These are phyloP conservation scores for Saturnispora mendoncae DNA, from an alignment of 805 yeast genomes.

Conservation along the genomic window DNA sequence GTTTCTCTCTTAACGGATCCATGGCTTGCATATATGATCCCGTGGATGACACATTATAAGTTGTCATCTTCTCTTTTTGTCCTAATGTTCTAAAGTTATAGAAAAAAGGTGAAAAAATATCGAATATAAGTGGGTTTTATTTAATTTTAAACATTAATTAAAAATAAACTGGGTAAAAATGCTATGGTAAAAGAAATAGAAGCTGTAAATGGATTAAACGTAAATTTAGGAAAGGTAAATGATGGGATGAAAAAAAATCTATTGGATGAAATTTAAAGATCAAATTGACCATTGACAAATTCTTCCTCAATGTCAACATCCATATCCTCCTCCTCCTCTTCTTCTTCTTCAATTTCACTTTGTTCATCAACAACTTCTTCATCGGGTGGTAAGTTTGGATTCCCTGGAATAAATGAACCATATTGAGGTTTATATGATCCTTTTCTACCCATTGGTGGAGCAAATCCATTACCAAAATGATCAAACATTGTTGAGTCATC, in stretches of 20 bases:
- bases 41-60: constrained; percentile 54
- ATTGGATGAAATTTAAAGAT: constrained; percentile 37
- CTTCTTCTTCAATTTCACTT: constrained; percentile 35
- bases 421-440: constrained; percentile 33
- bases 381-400: constrained; percentile 72
- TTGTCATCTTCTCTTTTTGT: constrained; percentile 33
- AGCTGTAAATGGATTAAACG: not conserved
- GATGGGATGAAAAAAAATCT: not conserved
- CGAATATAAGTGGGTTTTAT: too few relatives aligned
- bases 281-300: constrained; percentile 85
- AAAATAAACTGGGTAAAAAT: too few relatives aligned
- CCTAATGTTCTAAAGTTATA: too few relatives aligned
- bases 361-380: constrained; percentile 78
- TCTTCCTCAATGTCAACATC: constrained; percentile 51
- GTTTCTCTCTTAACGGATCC: constrained; percentile 53
- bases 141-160: too few relatives aligned
- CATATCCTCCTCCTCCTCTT: constrained; percentile 40
- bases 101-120: too few relatives aligned
- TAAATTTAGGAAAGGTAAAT: not conserved
- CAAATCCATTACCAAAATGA: constrained; percentile 35
- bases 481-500: constrained; percentile 91
- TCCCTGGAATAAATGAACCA: constrained; percentile 72
- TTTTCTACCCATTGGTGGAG: constrained; percentile 27
- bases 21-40: constrained; percentile 73
- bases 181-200: too few relatives aligned